Conservation (phyloP, 2,329 filamentous ascomycete genomes). For the Botryosphaeria dothidea region DNA sequence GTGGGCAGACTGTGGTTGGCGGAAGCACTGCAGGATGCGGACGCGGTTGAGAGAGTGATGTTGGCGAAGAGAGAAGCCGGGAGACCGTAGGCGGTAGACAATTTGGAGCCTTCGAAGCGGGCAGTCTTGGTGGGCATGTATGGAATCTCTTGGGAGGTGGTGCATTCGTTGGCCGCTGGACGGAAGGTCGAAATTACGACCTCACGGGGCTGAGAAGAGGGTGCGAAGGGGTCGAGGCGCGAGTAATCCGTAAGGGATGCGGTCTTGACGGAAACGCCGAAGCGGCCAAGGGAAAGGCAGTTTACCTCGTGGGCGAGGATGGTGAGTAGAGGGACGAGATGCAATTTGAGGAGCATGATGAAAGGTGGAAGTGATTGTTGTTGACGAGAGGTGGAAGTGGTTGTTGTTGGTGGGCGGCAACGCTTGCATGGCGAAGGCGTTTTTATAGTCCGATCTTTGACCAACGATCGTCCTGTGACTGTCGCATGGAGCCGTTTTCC, state of each 20-base stretch:
- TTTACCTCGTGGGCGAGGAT: neutral
- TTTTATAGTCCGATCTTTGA: too few relatives aligned
- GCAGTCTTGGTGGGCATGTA: neutral
- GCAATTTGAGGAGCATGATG: neutral
- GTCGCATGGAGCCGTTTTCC: too few relatives aligned
- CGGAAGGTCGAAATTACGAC: neutral
- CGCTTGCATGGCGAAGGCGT: too few relatives aligned
- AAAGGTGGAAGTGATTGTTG: neutral
- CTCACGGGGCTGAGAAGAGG: neutral
- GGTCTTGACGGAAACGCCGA: neutral
- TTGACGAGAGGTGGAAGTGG: too few relatives aligned
- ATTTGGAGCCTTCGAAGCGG: neutral
- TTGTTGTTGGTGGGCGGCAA: too few relatives aligned
- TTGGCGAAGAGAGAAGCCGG: neutral
- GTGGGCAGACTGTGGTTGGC: conserved; percentile 21
- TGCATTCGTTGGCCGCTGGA: neutral
- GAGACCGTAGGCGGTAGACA: neutral
- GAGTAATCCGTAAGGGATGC: neutral
- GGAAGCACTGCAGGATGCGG: neutral
- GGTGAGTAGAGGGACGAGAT: neutral
- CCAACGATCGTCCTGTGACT: too few relatives aligned
- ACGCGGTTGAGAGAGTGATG: neutral
- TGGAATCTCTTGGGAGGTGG: neutral
- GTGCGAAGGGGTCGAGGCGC: neutral
- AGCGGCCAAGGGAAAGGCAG: neutral